A percentile compares a stretch with the other conserved stretches of the same genome.
Conservation (phyloP, 116 monocot genomes). For the Papilionanthe hybrid region DNA sequence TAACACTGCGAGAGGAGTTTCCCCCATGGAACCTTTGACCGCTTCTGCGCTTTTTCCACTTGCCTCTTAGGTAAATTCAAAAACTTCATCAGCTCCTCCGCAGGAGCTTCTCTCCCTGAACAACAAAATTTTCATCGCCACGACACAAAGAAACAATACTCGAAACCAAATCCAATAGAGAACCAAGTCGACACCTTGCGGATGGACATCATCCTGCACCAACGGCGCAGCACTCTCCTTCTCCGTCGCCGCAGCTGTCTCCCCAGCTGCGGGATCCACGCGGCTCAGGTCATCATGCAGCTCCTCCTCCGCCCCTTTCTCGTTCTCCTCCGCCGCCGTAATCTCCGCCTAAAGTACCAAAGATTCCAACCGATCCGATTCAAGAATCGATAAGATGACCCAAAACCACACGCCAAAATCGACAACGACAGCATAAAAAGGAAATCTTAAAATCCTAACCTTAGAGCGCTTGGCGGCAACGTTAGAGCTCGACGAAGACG, state of each 20-base stretch:
- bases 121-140: not conserved
- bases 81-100: slow-evolving; percentile 11
- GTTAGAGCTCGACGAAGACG: slow-evolving; percentile 9
- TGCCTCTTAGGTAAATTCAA: slow-evolving; percentile 8
- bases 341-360: slow-evolving; percentile 13
- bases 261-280: slow-evolving; percentile 2
- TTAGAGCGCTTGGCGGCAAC: slow-evolving; percentile 24
- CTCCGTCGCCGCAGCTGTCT: slow-evolving; percentile 7
- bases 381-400: not conserved
- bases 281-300: not conserved
- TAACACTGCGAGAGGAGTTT: slow-evolving; percentile 25
- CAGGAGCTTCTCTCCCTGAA: not conserved
- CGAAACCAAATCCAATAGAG: not conserved
- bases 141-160: not conserved
- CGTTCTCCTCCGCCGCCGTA: slow-evolving; percentile 4
- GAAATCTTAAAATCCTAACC: slow-evolving; percentile 13
- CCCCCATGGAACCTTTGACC: slow-evolving; percentile 21
- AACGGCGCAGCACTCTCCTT: not conserved
- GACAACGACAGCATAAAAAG: not conserved
- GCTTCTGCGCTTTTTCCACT: slow-evolving; percentile 1
- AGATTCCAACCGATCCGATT: not conserved
- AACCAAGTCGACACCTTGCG: slow-evolving; percentile 2
- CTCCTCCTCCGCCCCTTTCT: not conserved
- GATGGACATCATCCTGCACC: not conserved
- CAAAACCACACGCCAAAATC: not conserved